phyloP scores from a whole-genome alignment of 2,329 filamentous ascomycete genomes.

The Cordyceps tenuipes region DNA sequence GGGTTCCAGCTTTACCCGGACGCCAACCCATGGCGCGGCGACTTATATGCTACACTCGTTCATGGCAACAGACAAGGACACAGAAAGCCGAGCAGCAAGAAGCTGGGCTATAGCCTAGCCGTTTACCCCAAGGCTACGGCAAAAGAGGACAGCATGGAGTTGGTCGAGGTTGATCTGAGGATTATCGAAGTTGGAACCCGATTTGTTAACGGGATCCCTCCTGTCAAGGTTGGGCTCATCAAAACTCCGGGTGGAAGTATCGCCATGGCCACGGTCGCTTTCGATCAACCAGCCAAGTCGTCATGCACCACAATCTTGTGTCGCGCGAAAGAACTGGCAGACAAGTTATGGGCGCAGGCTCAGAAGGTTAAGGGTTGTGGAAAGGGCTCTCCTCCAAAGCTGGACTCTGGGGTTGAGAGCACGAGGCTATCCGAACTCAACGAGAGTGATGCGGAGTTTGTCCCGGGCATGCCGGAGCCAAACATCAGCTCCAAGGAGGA shows the following conservation, averaged over 20 bases:
- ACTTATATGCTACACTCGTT: constrained; percentile 38
- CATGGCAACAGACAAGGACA: constrained; percentile 25
- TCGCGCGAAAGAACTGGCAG: constrained; percentile 33
- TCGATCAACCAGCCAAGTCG: constrained; percentile 22
- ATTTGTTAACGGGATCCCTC: constrained; percentile 46
- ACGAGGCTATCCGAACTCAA: background rate
- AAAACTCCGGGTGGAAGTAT: constrained; percentile 48
- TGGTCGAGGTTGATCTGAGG: constrained; percentile 47
- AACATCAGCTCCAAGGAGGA: background rate
- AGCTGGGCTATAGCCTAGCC: constrained; percentile 42
- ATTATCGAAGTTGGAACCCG: constrained; percentile 51
- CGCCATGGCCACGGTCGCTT: constrained; percentile 42
- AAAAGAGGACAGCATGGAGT: constrained; percentile 41
- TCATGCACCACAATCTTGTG: constrained; percentile 43
- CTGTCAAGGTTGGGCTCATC: constrained; percentile 53
- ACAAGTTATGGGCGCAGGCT: constrained; percentile 15
- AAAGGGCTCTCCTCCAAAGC: background rate
- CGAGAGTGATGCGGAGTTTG: background rate
- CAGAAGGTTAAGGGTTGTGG: constrained; percentile 14
- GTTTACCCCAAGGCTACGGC: constrained; percentile 37
- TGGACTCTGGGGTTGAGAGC: background rate
- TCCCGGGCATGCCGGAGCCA: background rate
- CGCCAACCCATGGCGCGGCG: constrained; percentile 35
- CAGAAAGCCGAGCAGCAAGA: constrained; percentile 26
- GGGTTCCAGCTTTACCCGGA: constrained; percentile 52